These are phyloP conservation scores for Ceriops zippeliana DNA, from an alignment of 345 rosid genomes.

Conservation along the genomic window DNA sequence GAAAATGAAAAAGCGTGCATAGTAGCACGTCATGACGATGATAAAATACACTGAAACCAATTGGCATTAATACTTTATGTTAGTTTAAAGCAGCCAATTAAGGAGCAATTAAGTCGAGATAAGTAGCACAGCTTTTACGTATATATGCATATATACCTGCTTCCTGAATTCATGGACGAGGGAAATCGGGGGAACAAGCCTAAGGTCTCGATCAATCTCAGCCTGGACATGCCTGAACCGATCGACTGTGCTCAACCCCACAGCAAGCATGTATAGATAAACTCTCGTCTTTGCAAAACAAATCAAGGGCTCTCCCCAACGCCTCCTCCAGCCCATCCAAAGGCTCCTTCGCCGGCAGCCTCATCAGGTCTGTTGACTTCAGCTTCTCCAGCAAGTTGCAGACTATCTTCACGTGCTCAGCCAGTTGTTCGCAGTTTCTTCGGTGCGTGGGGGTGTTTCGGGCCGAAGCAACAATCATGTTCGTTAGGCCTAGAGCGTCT, in stretches of 20 bases:
- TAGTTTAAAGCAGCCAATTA: too few species aligned
- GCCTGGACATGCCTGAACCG: conserved; percentile 35
- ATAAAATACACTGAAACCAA: too few species aligned
- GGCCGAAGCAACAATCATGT: conserved; percentile 30
- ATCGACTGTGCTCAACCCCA: conserved; percentile 41
- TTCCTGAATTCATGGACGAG: conserved; percentile 37
- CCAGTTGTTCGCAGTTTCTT: conserved; percentile 37
- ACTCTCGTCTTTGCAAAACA: conserved; percentile 38
- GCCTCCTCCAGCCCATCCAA: conserved; percentile 38
- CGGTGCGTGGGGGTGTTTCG: conserved; percentile 27
- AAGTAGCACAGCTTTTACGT: too few species aligned
- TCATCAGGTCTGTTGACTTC: conserved; percentile 28
- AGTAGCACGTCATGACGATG: too few species aligned
- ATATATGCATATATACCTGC: conserved; percentile 20
- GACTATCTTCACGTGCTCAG: conserved; percentile 33
- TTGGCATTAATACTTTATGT: neutral
- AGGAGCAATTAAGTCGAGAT: too few species aligned
- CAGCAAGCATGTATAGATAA: conserved; percentile 36
- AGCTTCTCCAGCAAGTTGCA: conserved; percentile 38
- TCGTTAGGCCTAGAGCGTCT: conserved; percentile 23
- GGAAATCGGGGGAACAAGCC: conserved; percentile 35
- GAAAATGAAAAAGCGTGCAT: neutral
- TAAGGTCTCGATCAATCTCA: conserved; percentile 38
- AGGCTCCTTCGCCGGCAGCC: conserved; percentile 35
- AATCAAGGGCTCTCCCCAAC: conserved; percentile 25